A percentile compares a stretch with the other conserved stretches of the same genome.
These are phyloP conservation scores for Fraxinus sp. DNA, from an alignment of 305 asterid genomes.

Conservation along the genomic window DNA sequence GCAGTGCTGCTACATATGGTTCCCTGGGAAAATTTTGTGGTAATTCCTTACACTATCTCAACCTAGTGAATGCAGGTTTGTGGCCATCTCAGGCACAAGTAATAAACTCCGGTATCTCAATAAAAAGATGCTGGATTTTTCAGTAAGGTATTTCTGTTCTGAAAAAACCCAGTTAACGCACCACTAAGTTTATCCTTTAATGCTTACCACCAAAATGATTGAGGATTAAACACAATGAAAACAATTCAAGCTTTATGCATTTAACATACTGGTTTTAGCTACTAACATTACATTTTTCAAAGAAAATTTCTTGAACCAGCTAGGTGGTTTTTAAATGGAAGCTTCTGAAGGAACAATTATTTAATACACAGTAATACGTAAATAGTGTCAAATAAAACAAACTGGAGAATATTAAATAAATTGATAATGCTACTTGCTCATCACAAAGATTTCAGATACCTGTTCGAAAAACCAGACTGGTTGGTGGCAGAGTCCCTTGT, in stretches of 20 bases:
- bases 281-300: slow-evolving; percentile 15
- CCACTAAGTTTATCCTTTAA: slow-evolving; percentile 2
- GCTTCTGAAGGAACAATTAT: not conserved
- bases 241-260: not conserved
- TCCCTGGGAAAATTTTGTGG: not conserved
- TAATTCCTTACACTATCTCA: not conserved
- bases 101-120: not conserved
- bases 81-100: not conserved
- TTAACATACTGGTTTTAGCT: not conserved
- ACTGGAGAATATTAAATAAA: slow-evolving; percentile 2
- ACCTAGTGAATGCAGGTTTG: not conserved
- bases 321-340: not conserved
- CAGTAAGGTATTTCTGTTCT: not conserved
- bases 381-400: slow-evolving; percentile 7
- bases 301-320: slow-evolving; percentile 1
- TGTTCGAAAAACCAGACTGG: slow-evolving; percentile 54
- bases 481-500: slow-evolving; percentile 38
- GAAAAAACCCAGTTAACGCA: not conserved
- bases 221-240: not conserved
- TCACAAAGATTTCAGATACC: slow-evolving; percentile 37
- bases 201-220: slow-evolving; percentile 8
- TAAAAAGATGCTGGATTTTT: not conserved
- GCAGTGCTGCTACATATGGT: not conserved
- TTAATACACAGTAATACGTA: not conserved
- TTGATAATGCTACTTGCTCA: slow-evolving; percentile 15